Conservation (phyloP, 2,329 filamentous ascomycete species). For the Allantophomopsis lycopodina region DNA sequence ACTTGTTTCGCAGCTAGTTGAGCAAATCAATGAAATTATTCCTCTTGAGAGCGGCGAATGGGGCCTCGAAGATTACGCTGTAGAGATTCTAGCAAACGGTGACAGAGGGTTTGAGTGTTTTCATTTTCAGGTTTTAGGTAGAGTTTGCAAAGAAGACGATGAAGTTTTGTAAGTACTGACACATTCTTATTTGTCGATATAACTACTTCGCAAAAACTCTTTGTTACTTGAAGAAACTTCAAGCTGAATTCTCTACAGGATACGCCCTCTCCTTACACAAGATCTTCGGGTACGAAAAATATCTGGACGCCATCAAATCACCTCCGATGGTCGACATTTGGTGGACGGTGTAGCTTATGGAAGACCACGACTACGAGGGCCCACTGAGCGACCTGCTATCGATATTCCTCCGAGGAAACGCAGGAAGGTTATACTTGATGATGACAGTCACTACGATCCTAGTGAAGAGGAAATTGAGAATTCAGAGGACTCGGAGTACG, state of each 20-base stretch:
- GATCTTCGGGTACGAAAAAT: constrained; percentile 63
- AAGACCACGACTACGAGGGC: constrained; percentile 47
- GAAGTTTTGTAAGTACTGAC: constrained; percentile 53
- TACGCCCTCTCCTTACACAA: constrained; percentile 62
- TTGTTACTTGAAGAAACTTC: background rate
- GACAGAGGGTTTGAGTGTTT: constrained; percentile 69
- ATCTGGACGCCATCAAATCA: constrained; percentile 71
- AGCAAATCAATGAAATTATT: constrained; percentile 65
- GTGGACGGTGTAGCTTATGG: constrained; percentile 82
- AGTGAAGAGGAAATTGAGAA: constrained; percentile 12
- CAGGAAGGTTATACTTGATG: constrained; percentile 32
- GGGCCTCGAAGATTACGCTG: constrained; percentile 82
- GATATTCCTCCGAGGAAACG: constrained; percentile 64
- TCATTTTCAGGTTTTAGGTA: constrained; percentile 63
- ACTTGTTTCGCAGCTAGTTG: constrained; percentile 64
- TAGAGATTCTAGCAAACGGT: constrained; percentile 48
- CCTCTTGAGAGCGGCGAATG: constrained; percentile 70
- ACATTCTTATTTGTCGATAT: background rate
- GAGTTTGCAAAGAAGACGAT: constrained; percentile 69
- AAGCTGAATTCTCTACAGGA: constrained; percentile 29
- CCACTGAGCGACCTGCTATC: constrained; percentile 49
- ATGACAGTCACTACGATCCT: constrained; percentile 4
- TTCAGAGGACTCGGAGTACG: constrained; percentile 16
- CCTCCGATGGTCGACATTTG: constrained; percentile 62
- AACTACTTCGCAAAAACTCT: background rate